A percentile compares a stretch with the other conserved stretches of the same genome.
These are phyloP conservation scores for Yamagishiella unicocca DNA, from an alignment of 139 green algal genomes.

Conservation along the genomic window DNA sequence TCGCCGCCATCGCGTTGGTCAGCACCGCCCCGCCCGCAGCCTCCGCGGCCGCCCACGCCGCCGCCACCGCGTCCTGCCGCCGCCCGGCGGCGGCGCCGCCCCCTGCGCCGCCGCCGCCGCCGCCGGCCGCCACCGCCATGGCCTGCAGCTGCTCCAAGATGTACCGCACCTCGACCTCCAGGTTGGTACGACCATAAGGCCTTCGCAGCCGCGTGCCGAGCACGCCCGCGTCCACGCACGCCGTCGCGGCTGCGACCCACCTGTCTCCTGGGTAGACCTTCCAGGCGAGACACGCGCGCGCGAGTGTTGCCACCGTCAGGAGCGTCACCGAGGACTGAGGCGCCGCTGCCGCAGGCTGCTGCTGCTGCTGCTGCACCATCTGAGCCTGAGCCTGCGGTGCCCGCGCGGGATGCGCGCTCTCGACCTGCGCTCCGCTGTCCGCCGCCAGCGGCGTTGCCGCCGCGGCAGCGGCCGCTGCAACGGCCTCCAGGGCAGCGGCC, in stretches of 20 bases:
- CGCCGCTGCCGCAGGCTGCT: background rate
- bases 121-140: background rate
- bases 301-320: constrained; percentile 13
- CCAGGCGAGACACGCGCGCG: constrained; percentile 5
- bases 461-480: background rate
- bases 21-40: background rate
- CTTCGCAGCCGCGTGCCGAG: background rate
- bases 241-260: background rate
- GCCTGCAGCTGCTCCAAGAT: background rate
- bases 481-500: background rate
- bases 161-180: background rate
- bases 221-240: background rate
- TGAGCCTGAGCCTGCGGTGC: too few species aligned
- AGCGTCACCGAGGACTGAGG: background rate
- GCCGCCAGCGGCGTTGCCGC: background rate
- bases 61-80: background rate
- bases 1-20: constrained; percentile 23
- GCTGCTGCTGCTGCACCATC: background rate
- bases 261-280: background rate
- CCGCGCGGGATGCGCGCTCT: too few species aligned
- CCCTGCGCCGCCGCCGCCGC: background rate
- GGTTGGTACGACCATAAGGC: background rate
- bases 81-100: background rate
- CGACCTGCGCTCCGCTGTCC: too few species aligned
- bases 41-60: background rate